Evolutionary conservation across 352 stramenopile species (phyloP).

Genomic region (Aphanomyces euteiches): DNA sequence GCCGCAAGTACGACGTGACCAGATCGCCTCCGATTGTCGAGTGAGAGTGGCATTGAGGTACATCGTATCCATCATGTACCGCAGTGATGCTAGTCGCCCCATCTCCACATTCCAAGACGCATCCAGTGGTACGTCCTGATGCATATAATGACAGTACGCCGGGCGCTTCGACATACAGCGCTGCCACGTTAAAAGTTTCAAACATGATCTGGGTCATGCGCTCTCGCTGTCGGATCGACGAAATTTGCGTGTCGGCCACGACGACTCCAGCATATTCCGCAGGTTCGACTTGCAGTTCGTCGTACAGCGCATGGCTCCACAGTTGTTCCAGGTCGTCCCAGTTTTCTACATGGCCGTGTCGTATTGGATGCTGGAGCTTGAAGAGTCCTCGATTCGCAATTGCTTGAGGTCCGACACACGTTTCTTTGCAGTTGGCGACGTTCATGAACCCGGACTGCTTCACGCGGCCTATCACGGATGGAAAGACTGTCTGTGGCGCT

Average conservation of each 20-base stretch:
- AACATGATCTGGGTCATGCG: slow-evolving; percentile 34
- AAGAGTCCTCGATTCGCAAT: slow-evolving; percentile 30
- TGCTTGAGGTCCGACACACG: slow-evolving; percentile 32
- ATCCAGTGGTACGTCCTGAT: slow-evolving; percentile 38
- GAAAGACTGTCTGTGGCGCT: slow-evolving; percentile 37
- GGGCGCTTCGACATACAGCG: slow-evolving; percentile 36
- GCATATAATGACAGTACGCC: slow-evolving; percentile 39
- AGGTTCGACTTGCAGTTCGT: slow-evolving; percentile 25
- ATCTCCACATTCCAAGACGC: slow-evolving; percentile 45
- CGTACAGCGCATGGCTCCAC: slow-evolving; percentile 37
- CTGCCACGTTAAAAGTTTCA: slow-evolving; percentile 32
- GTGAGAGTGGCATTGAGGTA: slow-evolving; percentile 30
- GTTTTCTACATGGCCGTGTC: slow-evolving; percentile 33
- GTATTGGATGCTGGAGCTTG: neutral
- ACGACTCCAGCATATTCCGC: slow-evolving; percentile 12
- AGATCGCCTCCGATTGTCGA: slow-evolving; percentile 32
- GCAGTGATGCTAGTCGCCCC: slow-evolving; percentile 44
- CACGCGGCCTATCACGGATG: slow-evolving; percentile 34
- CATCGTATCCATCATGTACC: slow-evolving; percentile 33
- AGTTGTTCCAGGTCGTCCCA: slow-evolving; percentile 41
- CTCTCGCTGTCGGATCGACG: slow-evolving; percentile 1
- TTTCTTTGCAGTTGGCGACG: slow-evolving; percentile 26
- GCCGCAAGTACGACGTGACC: slow-evolving; percentile 41
- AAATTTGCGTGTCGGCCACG: slow-evolving; percentile 25
- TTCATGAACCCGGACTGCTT: slow-evolving; percentile 33